Evolutionary conservation across 148 eudicot genomes (phyloP).

Genomic region (Nepenthes mirabilis): DNA sequence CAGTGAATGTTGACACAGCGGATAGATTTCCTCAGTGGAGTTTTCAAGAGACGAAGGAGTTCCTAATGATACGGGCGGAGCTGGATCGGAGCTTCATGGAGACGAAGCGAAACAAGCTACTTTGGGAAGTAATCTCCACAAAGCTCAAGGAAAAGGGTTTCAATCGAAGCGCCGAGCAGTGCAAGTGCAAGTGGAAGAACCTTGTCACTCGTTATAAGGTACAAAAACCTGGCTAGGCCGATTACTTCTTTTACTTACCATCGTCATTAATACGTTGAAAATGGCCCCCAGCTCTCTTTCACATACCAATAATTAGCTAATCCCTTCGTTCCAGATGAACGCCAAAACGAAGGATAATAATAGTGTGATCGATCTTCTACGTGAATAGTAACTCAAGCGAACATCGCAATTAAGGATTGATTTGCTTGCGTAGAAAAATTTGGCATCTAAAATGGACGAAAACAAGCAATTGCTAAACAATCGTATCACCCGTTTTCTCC

Average conservation of each 20-base stretch:
- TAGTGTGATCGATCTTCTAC: too few species aligned
- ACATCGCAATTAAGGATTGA: too few species aligned
- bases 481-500: too few species aligned
- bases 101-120: constrained; percentile 70
- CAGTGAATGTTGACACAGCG: constrained; percentile 19
- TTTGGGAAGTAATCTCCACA: constrained; percentile 66
- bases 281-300: too few species aligned
- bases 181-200: constrained; percentile 95
- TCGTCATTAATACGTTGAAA: neutral
- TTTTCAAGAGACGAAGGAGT: constrained; percentile 73
- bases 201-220: constrained; percentile 89
- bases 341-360: too few species aligned
- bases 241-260: neutral
- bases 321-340: too few species aligned
- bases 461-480: too few species aligned
- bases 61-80: constrained; percentile 54
- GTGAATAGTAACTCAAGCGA: too few species aligned
- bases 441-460: too few species aligned
- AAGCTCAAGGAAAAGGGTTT: constrained; percentile 71
- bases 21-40: constrained; percentile 96
- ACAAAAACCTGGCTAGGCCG: neutral
- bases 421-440: too few species aligned
- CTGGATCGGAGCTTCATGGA: constrained; percentile 76
- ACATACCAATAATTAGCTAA: too few species aligned
- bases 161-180: constrained; percentile 85